Evolutionary conservation across 225 moss, liverwort and hornwort species (phyloP), one percentile per base, ranked within the genome.

Genomic region (Climacium dendroides): DNA sequence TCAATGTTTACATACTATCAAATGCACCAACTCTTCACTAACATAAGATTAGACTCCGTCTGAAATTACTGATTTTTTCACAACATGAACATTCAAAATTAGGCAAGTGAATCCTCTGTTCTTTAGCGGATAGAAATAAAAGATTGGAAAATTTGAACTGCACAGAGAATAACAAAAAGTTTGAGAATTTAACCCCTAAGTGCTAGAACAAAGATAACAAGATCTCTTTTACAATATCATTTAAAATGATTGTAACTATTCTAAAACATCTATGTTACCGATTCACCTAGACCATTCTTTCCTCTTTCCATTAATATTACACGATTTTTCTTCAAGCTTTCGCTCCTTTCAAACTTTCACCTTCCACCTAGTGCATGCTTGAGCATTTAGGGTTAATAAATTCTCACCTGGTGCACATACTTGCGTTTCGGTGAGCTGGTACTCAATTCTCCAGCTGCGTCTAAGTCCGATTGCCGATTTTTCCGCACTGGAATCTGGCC

Each of bases 401-500:
- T 52, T 61, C 75, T 75, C 50, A 93, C 91, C 81, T 93, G 89
- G 75, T 93, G 93, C 73, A 87, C 79, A 64, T 89, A 90, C 29
- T 90, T 90, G 78, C 64, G 80, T 72, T 87, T 81, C 28, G 79
- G 65, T 79, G 85, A 32, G 67, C 53, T 86, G 67, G 80, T 45
- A n/a, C 43, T 80, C 20, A 85, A 63, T 75, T 30, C 47, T 41
- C 77, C 57, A 71, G 70, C 26, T 13, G n/a, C 30, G 47, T 81
- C 57, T 4, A 75, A 53, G 35, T 75, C 53, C 28, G 80, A 87
- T 34, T 48, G 61, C 50, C 90, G 78, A 74, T 50, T 60, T 32
- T 35, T 83, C 19, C 92, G 91, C 81, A 92, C 41, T 30, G 94
- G 94, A 63, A 94, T 90, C 60, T 90, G 87, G 26, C 94, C 94